phyloP scores from a whole-genome alignment of 169 alveolate species.

The Plasmodium fragile region DNA sequence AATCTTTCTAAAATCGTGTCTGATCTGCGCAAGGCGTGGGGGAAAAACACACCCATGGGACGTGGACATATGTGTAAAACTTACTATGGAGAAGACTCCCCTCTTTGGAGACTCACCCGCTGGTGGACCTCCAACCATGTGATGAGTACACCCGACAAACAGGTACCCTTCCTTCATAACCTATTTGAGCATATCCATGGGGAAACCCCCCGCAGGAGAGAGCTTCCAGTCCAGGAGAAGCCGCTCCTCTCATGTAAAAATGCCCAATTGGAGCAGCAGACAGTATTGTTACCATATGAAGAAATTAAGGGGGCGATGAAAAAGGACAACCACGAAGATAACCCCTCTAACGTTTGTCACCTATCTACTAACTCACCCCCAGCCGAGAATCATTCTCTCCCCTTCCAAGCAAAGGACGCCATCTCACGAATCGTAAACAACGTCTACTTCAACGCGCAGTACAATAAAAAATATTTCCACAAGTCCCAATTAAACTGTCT shows the following conservation, averaged over 20 bases:
- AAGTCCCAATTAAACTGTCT: slow-evolving; percentile 15
- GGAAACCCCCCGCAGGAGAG: neutral
- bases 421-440: neutral
- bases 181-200: neutral
- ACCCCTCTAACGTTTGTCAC: neutral
- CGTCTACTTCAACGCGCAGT: neutral
- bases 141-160: neutral
- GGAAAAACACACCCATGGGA: neutral
- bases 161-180: neutral
- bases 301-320: neutral
- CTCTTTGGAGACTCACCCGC: neutral
- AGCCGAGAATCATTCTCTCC: neutral
- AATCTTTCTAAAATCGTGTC: neutral
- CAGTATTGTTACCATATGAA: neutral
- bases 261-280: neutral
- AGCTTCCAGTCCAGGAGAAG: neutral
- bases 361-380: neutral
- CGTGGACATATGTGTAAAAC: neutral
- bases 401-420: neutral
- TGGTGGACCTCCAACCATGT: neutral
- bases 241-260: neutral
- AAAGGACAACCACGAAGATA: neutral
- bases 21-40: neutral
- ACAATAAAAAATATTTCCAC: neutral
- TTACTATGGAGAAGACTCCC: neutral